These are phyloP conservation scores for Phytophthora sojae DNA, from an alignment of 352 stramenopile species.

Conservation along the genomic window DNA sequence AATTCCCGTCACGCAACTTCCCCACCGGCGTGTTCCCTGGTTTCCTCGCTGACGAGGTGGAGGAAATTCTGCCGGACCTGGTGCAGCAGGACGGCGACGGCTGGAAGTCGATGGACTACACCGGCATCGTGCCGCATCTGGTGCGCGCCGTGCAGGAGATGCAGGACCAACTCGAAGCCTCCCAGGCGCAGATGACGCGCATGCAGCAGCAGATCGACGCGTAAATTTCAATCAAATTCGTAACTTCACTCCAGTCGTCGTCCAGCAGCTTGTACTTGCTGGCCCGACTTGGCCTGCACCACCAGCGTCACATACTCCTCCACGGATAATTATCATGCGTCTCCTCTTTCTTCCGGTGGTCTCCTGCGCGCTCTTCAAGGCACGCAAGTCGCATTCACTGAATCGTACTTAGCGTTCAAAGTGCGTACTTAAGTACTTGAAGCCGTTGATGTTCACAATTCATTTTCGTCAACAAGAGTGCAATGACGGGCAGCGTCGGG, in stretches of 20 bases:
- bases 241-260: neutral
- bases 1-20: constrained; percentile 53
- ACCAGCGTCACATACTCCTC: neutral
- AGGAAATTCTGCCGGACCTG: constrained; percentile 60
- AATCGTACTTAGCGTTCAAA: neutral
- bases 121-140: constrained; percentile 61
- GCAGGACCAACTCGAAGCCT: constrained; percentile 36
- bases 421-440: constrained; percentile 19
- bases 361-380: too few species aligned
- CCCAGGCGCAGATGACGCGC: constrained; percentile 13
- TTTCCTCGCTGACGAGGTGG: constrained; percentile 76
- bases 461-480: constrained; percentile 21
- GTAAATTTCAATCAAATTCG: neutral
- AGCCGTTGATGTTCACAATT: constrained; percentile 2
- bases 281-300: too few species aligned
- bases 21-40: constrained; percentile 46
- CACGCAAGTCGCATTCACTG: neutral
- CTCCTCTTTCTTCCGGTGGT: neutral
- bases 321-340: neutral
- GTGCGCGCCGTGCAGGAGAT: constrained; percentile 68
- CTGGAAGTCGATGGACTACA: constrained; percentile 69
- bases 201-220: constrained; percentile 34
- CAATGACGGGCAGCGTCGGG: constrained; percentile 10
- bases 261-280: too few species aligned
- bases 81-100: constrained; percentile 56